phyloP scores from a whole-genome alignment of 1,284 basidiomycete genomes.

The Pseudozyma tsukubaensis region DNA sequence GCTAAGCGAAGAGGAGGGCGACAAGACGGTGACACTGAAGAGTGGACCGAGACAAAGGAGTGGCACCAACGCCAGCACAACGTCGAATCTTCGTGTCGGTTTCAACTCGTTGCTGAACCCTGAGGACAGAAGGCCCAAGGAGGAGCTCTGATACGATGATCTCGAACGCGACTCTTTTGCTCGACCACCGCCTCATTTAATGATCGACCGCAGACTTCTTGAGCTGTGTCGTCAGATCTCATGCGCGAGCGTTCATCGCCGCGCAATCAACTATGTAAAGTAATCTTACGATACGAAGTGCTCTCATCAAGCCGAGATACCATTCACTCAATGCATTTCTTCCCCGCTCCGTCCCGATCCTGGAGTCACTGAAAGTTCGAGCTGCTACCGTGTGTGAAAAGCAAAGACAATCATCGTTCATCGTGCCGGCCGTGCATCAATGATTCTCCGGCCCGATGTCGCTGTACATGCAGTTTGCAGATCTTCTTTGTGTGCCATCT shows the following conservation, averaged over 20 bases:
- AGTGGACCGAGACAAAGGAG: constrained; percentile 28
- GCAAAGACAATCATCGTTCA: not conserved
- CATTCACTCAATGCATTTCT: constrained; percentile 2
- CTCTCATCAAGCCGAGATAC: constrained; percentile 2
- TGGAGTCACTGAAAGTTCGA: too few species aligned
- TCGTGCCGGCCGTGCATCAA: too few species aligned
- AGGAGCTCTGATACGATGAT: constrained; percentile 21
- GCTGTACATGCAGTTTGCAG: too few species aligned
- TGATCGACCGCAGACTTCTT: too few species aligned
- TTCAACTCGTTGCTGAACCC: constrained; percentile 45
- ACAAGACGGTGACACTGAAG: constrained; percentile 39
- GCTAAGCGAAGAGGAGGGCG: constrained; percentile 35
- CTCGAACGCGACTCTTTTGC: too few species aligned
- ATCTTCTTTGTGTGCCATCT: too few species aligned
- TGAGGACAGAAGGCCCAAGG: constrained; percentile 19
- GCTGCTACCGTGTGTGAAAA: too few species aligned
- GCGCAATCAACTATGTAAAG: not conserved
- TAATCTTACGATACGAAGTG: not conserved
- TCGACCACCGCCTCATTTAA: too few species aligned
- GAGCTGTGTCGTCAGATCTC: too few species aligned
- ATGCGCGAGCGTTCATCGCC: not conserved
- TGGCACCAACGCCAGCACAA: constrained; percentile 30
- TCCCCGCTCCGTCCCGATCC: too few species aligned
- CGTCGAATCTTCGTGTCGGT: constrained; percentile 32
- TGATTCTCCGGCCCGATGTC: too few species aligned